Base-by-base conservation (phyloP, 208 protist genomes). In the Trypanosoma mega region DNA sequence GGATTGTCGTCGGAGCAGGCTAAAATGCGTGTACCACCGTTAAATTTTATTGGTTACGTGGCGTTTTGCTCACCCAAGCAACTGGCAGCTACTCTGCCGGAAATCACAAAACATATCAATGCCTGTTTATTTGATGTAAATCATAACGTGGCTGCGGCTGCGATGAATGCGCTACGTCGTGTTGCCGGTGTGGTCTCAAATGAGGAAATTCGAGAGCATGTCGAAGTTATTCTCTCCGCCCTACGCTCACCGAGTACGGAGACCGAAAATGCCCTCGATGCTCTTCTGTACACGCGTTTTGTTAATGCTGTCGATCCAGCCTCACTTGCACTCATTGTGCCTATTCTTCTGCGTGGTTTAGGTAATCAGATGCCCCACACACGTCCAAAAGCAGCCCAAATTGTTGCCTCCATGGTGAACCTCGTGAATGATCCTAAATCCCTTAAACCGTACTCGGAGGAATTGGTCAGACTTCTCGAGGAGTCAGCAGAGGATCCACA, bases 221-320 rank as follows among this genome's bases (percentile, higher is more conserved):
- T 96, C 11, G 82, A 94, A 52, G 55, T 91, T 0, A 92, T 98
- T 52, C 75, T 97, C 8, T 65, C 75, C 41, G 94, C 94, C 24
- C 78, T 97, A 71, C 78, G 89, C 26, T 87, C 80, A 21, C 94
- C 94, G 5, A 92, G 81, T 65, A 87, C 80, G 11, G 84, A 97
- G 36, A 96, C 88, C 27, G 87, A 97, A 55, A 68, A 73, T 44
- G 92, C 92, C 11, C 83, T 98, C 12, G 91, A 97, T 45, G 86
- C 91, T 31, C 81, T 98, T 51, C 83, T 97, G 56, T 96, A 95
- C 77, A 97, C 92, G 20, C 86, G 92, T 36, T 98, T 97, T 72
- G 73, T 87, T 33, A 96, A 97, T 63, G 77, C 87, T 37, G 76
- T 98, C 27, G 92, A 98, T 64, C 79, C 88, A 30, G 89, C 94